Percentiles rank a stretch among this genome's conserved stretches.
phyloP scores from a whole-genome alignment of 768 basidiomycete species.

The Suillus lakei region DNA sequence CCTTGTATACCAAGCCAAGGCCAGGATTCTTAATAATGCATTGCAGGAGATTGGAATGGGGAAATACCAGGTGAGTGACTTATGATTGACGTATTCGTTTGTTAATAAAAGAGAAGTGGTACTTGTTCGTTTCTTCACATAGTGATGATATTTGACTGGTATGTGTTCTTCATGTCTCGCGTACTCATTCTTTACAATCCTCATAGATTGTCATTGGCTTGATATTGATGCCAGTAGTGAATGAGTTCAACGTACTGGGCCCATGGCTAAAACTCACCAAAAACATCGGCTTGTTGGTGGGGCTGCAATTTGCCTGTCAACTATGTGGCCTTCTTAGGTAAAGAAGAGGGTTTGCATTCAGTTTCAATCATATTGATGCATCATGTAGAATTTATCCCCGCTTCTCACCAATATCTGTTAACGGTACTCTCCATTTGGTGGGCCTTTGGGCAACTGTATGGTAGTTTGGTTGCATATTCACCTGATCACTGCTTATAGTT shows the following conservation, averaged over 20 bases:
- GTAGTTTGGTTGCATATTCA: constrained; percentile 39
- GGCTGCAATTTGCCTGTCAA: constrained; percentile 74
- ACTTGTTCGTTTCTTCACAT: constrained; percentile 48
- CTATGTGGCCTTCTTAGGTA: constrained; percentile 75
- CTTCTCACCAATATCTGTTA: constrained; percentile 74
- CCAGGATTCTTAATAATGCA: constrained; percentile 59
- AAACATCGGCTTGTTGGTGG: constrained; percentile 76
- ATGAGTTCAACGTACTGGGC: constrained; percentile 66
- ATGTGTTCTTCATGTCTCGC: constrained; percentile 6
- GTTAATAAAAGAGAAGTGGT: constrained; percentile 46
- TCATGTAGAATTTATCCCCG: constrained; percentile 64
- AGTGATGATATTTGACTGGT: constrained; percentile 80
- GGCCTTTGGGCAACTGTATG: constrained; percentile 75
- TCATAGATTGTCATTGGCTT: constrained; percentile 65
- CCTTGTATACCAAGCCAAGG: constrained; percentile 63
- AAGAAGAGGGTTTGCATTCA: constrained; percentile 18
- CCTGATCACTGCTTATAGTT: neutral
- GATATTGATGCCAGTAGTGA: constrained; percentile 63
- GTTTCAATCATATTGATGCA: neutral
- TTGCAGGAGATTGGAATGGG: constrained; percentile 75
- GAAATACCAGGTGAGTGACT: constrained; percentile 57
- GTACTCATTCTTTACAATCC: neutral
- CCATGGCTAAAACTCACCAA: constrained; percentile 72
- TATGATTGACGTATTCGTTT: constrained; percentile 2
- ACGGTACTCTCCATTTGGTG: constrained; percentile 82